These are phyloP conservation scores for Pleochaeta shiraiana DNA, from an alignment of 2,329 filamentous ascomycete genomes.

Conservation along the genomic window DNA sequence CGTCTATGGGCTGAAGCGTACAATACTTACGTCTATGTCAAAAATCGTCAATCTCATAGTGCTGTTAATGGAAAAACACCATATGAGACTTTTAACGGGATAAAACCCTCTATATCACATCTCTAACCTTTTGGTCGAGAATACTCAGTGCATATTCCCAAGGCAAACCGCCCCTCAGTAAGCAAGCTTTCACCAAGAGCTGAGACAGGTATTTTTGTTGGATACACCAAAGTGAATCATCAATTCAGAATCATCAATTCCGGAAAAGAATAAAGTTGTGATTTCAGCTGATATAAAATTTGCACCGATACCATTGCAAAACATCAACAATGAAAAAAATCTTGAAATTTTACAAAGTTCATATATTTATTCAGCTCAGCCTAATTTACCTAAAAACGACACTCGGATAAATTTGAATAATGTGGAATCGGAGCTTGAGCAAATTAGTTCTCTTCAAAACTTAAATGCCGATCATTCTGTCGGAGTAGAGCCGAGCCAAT, in stretches of 20 bases:
- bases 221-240: neutral
- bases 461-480: no score
- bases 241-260: neutral
- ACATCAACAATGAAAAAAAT: no score
- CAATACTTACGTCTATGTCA: neutral
- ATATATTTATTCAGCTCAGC: neutral
- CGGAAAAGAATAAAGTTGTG: neutral
- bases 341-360: neutral
- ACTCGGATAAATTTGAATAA: no score
- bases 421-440: no score
- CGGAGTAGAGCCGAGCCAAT: no score
- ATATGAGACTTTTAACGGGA: neutral
- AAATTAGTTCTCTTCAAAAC: no score
- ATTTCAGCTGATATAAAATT: neutral
- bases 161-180: neutral
- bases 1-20: conserved; percentile 1
- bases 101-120: neutral
- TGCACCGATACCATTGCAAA: no score
- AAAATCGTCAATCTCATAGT: neutral
- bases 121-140: neutral
- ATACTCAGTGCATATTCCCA: neutral
- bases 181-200: conserved; percentile 1
- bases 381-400: neutral
- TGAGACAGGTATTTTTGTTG: neutral
- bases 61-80: neutral